phyloP scores from a whole-genome alignment of 2,329 filamentous ascomycete genomes.

The Orbilia blumenaviensis region DNA sequence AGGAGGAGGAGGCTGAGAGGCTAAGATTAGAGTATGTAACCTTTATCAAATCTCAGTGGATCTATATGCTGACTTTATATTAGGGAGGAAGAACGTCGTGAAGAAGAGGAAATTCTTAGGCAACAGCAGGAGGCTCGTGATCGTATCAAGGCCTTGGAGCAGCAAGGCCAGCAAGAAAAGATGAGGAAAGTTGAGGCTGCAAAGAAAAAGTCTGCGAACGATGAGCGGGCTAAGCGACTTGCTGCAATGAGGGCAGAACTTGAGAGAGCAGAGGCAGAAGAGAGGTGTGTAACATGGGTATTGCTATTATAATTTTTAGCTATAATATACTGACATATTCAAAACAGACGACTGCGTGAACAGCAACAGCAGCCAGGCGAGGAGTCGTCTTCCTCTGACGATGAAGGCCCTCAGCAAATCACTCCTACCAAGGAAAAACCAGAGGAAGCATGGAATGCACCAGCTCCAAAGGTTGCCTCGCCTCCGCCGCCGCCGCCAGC shows the following conservation, averaged over 20 bases:
- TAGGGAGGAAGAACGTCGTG: constrained; percentile 76
- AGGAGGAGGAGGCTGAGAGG: constrained; percentile 77
- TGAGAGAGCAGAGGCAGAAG: constrained; percentile 87
- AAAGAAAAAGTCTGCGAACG: constrained; percentile 86
- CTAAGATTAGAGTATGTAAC: constrained; percentile 81
- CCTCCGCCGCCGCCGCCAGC: constrained; percentile 58
- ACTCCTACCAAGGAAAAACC: constrained; percentile 69
- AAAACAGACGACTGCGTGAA: constrained; percentile 70
- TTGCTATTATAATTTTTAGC: neutral
- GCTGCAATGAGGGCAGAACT: constrained; percentile 88
- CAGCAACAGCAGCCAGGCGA: constrained; percentile 72
- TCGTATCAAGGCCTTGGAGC: constrained; percentile 86
- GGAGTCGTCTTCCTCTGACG: constrained; percentile 80
- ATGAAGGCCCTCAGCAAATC: constrained; percentile 75
- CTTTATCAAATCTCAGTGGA: neutral
- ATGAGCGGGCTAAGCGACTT: constrained; percentile 85
- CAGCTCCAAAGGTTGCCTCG: constrained; percentile 51
- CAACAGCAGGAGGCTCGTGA: constrained; percentile 84
- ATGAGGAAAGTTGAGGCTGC: constrained; percentile 97
- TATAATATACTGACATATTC: constrained; percentile 31
- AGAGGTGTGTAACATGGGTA: constrained; percentile 15
- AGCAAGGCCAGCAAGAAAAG: constrained; percentile 92
- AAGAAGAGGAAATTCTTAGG: constrained; percentile 80
- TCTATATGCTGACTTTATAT: constrained; percentile 55
- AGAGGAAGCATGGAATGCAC: constrained; percentile 59